Base-by-base conservation (phyloP, 352 stramenopile genomes). In the Halophytophthora batemanensis region DNA sequence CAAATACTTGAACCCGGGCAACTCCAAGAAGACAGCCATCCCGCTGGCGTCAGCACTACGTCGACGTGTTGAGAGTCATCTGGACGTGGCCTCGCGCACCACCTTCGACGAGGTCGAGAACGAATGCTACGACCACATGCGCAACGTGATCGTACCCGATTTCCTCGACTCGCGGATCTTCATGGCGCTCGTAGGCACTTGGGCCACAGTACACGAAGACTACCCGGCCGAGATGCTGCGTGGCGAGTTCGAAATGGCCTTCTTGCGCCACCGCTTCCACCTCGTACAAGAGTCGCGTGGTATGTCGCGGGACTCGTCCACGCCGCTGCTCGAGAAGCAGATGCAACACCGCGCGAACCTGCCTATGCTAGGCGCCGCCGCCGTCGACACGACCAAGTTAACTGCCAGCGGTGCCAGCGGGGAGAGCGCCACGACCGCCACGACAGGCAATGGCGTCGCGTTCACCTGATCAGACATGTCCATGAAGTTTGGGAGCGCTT, bases 161-260 rank as follows among this genome's bases (percentile, higher is more conserved):
- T 93, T 93, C 45, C 56, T 90, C 17, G 82, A 90, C 45, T 93
- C 82, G 44, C 72, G 79, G 4, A 86, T 93, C 51, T 90, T 93
- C 59, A 93, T 93, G 82, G 77, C 75, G 19, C 65, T 93, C 10
- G 78, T 93, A 18, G 82, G 82, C 4, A 81, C 82, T 38, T 93
- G 82, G 82, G 69, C 79, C 17, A 66, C 71, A 1, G 77, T 93
- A 38, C 68, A 90, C 46, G 79, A 90, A 31, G 77, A 85, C 25
- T 89, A 89, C 48, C 75, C 77, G 23, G 68, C 69, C 35, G 77
- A 90, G 53, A 88, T 90, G 69, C 66, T 93, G 19, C 73, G 78
- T 19, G 75, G 76, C 19, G 82, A 93, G 59, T 69, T 93, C 41
- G 82, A 93, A 51, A 87, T 90, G 70, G 82, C 82, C 13, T 93